A percentile compares a stretch with the other conserved stretches of the same genome.
phyloP scores from a whole-genome alignment of 345 rosid genomes.

The Microcos paniculata region DNA sequence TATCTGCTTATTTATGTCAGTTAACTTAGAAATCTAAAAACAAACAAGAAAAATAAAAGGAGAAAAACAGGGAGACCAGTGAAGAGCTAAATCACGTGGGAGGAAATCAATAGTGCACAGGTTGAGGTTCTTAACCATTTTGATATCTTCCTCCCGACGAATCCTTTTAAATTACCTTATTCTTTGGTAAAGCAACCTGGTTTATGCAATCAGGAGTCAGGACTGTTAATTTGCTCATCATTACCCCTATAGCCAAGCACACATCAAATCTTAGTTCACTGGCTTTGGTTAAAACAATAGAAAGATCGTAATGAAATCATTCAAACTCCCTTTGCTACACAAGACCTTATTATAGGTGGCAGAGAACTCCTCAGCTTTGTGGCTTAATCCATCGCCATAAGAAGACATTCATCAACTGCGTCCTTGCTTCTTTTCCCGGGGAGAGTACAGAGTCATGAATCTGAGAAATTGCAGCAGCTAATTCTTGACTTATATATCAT shows the following conservation, averaged over 20 bases:
- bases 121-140: too few relatives aligned
- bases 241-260: constrained; percentile 56
- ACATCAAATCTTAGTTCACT: constrained; percentile 56
- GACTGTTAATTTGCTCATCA: constrained; percentile 69
- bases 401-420: constrained; percentile 43
- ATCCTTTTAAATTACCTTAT: constrained; percentile 50
- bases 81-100: too few relatives aligned
- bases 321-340: constrained; percentile 34
- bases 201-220: constrained; percentile 97
- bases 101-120: too few relatives aligned
- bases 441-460: constrained; percentile 67
- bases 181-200: constrained; percentile 87
- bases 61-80: too few relatives aligned
- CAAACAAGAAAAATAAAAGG: too few relatives aligned
- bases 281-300: constrained; percentile 66
- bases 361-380: constrained; percentile 61
- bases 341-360: constrained; percentile 53
- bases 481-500: constrained; percentile 41
- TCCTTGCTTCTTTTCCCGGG: constrained; percentile 69
- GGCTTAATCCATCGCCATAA: constrained; percentile 41
- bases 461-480: constrained; percentile 61
- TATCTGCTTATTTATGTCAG: too few relatives aligned
- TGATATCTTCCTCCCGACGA: constrained; percentile 56
- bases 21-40: too few relatives aligned
- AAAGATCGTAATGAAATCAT: constrained; percentile 63